Base-by-base conservation (phyloP, 495 filamentous ascomycete species). In the Podospora pseudocomata region DNA sequence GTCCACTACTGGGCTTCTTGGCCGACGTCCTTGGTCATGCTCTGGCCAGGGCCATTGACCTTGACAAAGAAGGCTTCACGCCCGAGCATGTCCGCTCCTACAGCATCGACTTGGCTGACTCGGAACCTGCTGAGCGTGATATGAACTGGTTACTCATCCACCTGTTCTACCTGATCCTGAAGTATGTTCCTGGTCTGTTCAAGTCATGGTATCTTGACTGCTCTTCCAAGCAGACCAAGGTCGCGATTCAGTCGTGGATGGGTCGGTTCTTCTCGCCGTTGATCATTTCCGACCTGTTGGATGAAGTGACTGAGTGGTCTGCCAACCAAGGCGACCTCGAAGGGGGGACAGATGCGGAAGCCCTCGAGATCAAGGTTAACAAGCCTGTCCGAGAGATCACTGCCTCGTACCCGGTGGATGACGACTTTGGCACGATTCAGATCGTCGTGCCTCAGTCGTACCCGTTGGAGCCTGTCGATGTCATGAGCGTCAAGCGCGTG, bases 191-290 rank as follows among this genome's bases (percentile, higher is more conserved):
- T 9, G 86, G 85, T n/a, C 82, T 92, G 27, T 90, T 90, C 65
- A 96, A 92, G 77, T 78, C 81, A n/a, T 98, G 95, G 93, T 95
- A 90, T 82, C 85, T 96, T 4, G 88, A 91, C 66, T 84, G 81
- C 72, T 87, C 86, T 65, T 90, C 89, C 63, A 92, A 94, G 39
- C 86, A 89, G 75, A 92, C 89, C 32, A 89, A 88, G 67, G 85
- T 88, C 26, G 86, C 91, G 0, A 86, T 96, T 3, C 89, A 94
- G 73, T 70, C 79, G 0, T 97, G 93, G 91, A 94, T 94, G 34
- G 85, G 91, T 67, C 94, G 89, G 81, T 89, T 87, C 75, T 91
- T 97, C 72, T 96, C 93, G 2, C 93, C 94, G 0, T 79, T 91
- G 54, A 85, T 97, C 66, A 90, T 94, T 69, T 80, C 83, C 7